Percentiles rank a stretch among this genome's conserved stretches.
Conservation (phyloP, 768 basidiomycete genomes). For the Cystoderma amianthinum region DNA sequence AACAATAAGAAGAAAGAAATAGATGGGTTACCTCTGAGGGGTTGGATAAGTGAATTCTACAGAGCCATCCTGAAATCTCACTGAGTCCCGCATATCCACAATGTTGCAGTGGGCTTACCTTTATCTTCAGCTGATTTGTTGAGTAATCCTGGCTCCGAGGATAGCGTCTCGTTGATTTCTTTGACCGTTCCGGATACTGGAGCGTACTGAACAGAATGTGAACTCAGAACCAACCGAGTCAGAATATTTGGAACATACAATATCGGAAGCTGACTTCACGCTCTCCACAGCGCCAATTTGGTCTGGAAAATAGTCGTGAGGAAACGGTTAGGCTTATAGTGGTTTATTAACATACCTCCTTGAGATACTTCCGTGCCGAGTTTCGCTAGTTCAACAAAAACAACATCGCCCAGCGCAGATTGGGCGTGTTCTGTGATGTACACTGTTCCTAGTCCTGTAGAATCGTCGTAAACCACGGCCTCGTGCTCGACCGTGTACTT, state of each 20-base stretch:
- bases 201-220: conserved; percentile 65
- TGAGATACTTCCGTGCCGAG: conserved; percentile 54
- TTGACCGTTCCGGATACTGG: conserved; percentile 83
- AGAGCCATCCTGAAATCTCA: conserved; percentile 76
- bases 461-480: conserved; percentile 71
- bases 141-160: conserved; percentile 65
- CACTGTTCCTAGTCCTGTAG: conserved; percentile 70
- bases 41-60: conserved; percentile 80
- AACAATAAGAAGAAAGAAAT: conserved; percentile 7
- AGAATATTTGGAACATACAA: conserved; percentile 48
- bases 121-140: conserved; percentile 84
- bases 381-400: conserved; percentile 87
- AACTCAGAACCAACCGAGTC: too few species aligned
- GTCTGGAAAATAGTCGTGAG: too few species aligned
- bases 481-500: conserved; percentile 88
- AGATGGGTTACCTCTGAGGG: conserved; percentile 80
- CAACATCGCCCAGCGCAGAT: conserved; percentile 88
- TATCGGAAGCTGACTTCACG: conserved; percentile 94
- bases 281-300: conserved; percentile 91
- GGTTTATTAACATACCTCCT: conserved; percentile 54
- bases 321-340: not conserved
- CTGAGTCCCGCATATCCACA: not conserved
- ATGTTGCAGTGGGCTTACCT: conserved; percentile 40
- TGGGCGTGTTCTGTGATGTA: conserved; percentile 93
- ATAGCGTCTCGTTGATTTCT: conserved; percentile 71